These are phyloP conservation scores for Biscogniauxia sp. DNA, from an alignment of 2,329 filamentous ascomycete species.

Conservation along the genomic window DNA sequence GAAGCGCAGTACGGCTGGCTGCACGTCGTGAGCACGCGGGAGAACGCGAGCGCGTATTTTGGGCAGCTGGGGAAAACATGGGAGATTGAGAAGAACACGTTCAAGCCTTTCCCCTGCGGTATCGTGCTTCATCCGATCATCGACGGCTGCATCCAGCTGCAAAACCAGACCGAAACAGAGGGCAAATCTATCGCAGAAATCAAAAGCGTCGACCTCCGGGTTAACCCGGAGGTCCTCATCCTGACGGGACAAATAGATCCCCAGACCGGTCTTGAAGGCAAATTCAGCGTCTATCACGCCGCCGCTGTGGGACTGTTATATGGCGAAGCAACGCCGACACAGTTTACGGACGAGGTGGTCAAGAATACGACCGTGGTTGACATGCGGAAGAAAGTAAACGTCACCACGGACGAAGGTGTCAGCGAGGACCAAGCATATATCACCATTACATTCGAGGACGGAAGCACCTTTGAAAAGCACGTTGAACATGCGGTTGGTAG, in stretches of 20 bases:
- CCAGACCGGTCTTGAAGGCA: conserved; percentile 48
- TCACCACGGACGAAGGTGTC: conserved; percentile 39
- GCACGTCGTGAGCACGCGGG: conserved; percentile 46
- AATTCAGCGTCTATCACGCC: conserved; percentile 56
- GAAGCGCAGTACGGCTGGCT: conserved; percentile 55
- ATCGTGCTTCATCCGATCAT: conserved; percentile 57
- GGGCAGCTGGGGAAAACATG: conserved; percentile 39
- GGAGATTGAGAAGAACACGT: conserved; percentile 53
- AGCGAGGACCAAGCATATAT: conserved; percentile 39
- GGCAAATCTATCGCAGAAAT: conserved; percentile 34
- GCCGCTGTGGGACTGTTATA: conserved; percentile 49
- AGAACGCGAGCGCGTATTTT: conserved; percentile 36
- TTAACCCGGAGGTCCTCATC: conserved; percentile 52
- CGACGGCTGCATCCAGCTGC: conserved; percentile 48
- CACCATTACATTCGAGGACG: conserved; percentile 35
- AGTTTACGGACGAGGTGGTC: conserved; percentile 50
- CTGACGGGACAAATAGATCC: conserved; percentile 50
- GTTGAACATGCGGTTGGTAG: conserved; percentile 50
- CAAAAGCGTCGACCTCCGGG: conserved; percentile 39
- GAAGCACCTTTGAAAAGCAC: conserved; percentile 40
- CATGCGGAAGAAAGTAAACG: conserved; percentile 45
- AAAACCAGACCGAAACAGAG: conserved; percentile 34
- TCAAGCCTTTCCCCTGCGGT: conserved; percentile 57
- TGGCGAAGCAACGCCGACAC: conserved; percentile 48
- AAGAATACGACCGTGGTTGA: conserved; percentile 38